Conservation (phyloP, 192 early-diverging fungal species). For the Martensiomyces pterosporus region DNA sequence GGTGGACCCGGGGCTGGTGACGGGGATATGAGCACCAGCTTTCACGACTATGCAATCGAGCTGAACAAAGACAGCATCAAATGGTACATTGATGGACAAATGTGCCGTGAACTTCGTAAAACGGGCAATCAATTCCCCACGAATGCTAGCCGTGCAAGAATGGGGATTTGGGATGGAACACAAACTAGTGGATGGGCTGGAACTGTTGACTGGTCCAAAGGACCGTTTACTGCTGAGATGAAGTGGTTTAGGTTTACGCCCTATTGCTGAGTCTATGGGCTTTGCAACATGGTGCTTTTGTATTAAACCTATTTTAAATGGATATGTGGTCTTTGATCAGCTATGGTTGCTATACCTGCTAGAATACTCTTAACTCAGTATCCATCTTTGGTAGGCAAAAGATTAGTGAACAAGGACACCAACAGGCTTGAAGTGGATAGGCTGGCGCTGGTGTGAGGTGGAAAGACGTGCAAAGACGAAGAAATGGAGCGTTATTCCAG, state of each 20-base stretch:
- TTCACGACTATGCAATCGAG: constrained; percentile 52
- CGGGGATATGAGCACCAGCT: constrained; percentile 36
- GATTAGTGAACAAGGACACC: too few relatives aligned
- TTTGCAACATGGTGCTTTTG: too few relatives aligned
- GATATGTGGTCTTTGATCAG: too few relatives aligned
- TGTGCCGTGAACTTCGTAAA: constrained; percentile 19
- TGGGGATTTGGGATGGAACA: constrained; percentile 35
- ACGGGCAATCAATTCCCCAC: constrained; percentile 8
- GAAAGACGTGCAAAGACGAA: too few relatives aligned
- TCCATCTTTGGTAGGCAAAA: too few relatives aligned
- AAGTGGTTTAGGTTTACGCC: constrained; percentile 10
- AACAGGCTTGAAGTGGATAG: too few relatives aligned
- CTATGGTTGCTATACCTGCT: too few relatives aligned
- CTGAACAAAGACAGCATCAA: constrained; percentile 40
- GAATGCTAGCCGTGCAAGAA: constrained; percentile 6
- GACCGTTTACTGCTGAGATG: constrained; percentile 7
- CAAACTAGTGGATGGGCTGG: constrained; percentile 28
- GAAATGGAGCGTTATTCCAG: too few relatives aligned
- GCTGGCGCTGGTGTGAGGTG: too few relatives aligned
- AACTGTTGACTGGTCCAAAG: constrained; percentile 17
- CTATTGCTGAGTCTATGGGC: too few relatives aligned
- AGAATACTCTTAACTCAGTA: too few relatives aligned
- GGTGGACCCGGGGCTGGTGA: constrained; percentile 21
- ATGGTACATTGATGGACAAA: constrained; percentile 50
- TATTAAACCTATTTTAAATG: too few relatives aligned